Base-by-base conservation (phyloP, 345 rosid species). In the Moricandia moricandioides region DNA sequence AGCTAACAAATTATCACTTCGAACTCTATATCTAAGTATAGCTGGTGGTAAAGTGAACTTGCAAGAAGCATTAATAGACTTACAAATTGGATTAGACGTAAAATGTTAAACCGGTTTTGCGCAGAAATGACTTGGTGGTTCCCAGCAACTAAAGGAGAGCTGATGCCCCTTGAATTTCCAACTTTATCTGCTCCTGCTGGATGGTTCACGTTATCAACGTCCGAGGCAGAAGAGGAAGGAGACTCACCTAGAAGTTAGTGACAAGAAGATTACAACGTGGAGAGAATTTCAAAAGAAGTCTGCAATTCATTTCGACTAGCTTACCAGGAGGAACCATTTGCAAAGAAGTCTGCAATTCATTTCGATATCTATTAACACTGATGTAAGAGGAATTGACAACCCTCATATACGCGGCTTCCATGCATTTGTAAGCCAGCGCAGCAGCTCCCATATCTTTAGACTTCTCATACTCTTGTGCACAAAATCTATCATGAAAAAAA, bases 201-300 rank as follows among this genome's bases (percentile, higher is more conserved):
- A 77, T 90, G 88, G 79, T 92, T 92, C 81, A 91, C 83, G 75
- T 96, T 93, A 82, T 92, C 98, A 52, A 96, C 84, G 79, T 92
- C 96, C 40, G 99, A 96, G 49, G 95, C 99, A 81, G 99, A 90
- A 49, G 99, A 96, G 69, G 98, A 91, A 76, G 99, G 97, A 76
- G 99, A 96, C 79, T 92, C 99, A 18, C 96, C 99, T 96, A 62
- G 67, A 24, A 34, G 52, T 40, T 34, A 71, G 40, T 61, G 47
- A 65, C 67, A 65, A 77, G 71, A 69, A 45, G 39, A 69, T 79
- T 69, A 74, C 55, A 68, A 35, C 0, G 45, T 39, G 54, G 47
- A 40, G 13, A 37, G n/a, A 51, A 13, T 37, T 56, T 18, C 7
- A 78, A 12, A 4, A 75, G 93, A 84, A 35, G 59, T 67, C 76